Evolutionary conservation across 495 filamentous ascomycete species (phyloP), one percentile per base, ranked within the genome.

Genomic region (Podospora australis): DNA sequence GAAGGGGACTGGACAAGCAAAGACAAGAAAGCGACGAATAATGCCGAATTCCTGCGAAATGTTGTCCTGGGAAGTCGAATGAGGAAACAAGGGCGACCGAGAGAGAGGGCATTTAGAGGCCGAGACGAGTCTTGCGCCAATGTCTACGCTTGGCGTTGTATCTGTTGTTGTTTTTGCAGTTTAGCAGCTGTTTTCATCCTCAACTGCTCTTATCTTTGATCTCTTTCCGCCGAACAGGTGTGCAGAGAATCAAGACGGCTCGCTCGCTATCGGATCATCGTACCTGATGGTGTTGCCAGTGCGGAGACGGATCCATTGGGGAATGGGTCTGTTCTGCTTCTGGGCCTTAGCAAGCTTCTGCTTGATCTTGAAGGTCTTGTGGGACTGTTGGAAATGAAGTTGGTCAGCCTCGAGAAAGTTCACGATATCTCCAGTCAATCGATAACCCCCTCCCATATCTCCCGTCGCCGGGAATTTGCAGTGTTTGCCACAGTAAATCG

Each of bases 111-210:
- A 67, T 81, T 78, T 87, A 98, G 74, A 98, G 90, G 59, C 91
- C 91, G 78, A 98, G 87, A 63, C 92, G 86, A 69, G 92, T 97
- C 89, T 98, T 96, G 77, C 92, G 88, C 92, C 92, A 98, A 77
- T 98, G 92, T 71, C 92, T 85, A 68, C 92, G 81, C 85, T 98
- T 98, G 60, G 92, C 92, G 80, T 98, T 98, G 82, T 98, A 98
- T 78, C 92, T 97, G 66, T 59, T 49, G 25, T 25, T 46, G 39
- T 28, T n/a, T n/a, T n/a, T n/a, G n/a, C 10, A 19, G 5, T n/a
- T 3, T 30, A 48, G 54, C 25, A 56, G 44, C 39, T 11, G 4
- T n/a, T 43, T 26, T 29, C 17, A 4, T 30, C 24, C 9, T 17
- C n/a, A 26, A 14, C 16, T 28, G 13, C 25, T 16, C 14, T 30